Evolutionary conservation across 1,139 yeast genomes (phyloP).

Genomic region (Entelexis paramagnoliae): DNA sequence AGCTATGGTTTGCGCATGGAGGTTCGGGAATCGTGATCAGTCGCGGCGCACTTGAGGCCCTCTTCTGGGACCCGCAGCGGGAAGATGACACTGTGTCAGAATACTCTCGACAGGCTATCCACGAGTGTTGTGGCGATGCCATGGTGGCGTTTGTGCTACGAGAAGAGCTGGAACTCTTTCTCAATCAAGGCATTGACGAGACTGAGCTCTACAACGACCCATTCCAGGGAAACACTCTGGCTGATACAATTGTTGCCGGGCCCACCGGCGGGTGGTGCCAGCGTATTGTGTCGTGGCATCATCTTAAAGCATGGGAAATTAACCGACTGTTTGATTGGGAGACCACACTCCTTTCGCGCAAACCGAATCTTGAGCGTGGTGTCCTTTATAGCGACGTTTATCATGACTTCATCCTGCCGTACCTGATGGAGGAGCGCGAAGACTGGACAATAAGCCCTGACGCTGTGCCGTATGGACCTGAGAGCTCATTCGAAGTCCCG

Average conservation of each 20-base stretch:
- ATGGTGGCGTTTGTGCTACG: constrained; percentile 24
- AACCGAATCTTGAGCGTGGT: constrained; percentile 5
- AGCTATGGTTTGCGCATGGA: constrained; percentile 29
- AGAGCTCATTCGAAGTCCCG: background rate
- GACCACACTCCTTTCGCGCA: constrained; percentile 26
- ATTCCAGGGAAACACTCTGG: constrained; percentile 31
- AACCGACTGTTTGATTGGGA: constrained; percentile 34
- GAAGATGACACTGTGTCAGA: constrained; percentile 16
- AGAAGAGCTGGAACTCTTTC: constrained; percentile 20
- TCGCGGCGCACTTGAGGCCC: constrained; percentile 25
- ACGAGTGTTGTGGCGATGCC: constrained; percentile 28
- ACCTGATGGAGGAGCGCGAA: constrained; percentile 16
- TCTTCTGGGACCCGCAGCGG: constrained; percentile 22
- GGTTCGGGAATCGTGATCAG: constrained; percentile 28
- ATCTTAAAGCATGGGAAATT: constrained; percentile 29
- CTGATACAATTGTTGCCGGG: constrained; percentile 21
- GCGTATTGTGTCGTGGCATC: constrained; percentile 33
- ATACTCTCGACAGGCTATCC: constrained; percentile 22
- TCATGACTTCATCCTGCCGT: constrained; percentile 31
- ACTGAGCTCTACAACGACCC: constrained; percentile 20
- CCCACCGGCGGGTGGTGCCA: constrained; percentile 28
- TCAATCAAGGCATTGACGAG: constrained; percentile 11
- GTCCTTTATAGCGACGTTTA: constrained; percentile 31
- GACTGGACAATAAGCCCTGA: constrained; percentile 20
- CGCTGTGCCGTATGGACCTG: background rate